Conservation (phyloP, 2,329 filamentous ascomycete genomes). For the Raffaelea ambrosiae region DNA sequence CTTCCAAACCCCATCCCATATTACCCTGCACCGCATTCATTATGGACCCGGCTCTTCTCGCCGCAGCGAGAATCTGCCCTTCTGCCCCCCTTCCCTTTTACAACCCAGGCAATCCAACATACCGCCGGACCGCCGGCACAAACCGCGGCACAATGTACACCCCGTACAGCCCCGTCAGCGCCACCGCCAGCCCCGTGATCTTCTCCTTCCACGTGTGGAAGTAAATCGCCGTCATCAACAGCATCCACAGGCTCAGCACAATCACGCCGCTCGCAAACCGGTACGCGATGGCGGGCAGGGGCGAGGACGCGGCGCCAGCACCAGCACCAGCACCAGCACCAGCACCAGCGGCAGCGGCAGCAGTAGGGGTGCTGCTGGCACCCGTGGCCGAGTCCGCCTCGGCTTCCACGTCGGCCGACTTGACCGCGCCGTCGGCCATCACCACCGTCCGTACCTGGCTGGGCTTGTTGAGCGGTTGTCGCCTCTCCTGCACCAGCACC, state of each 20-base stretch:
- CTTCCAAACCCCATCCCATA: too few relatives aligned
- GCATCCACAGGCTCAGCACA: conserved; percentile 80
- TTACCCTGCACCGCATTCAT: neutral
- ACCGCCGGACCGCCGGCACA: conserved; percentile 33
- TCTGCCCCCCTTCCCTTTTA: too few relatives aligned
- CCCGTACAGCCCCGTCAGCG: conserved; percentile 35
- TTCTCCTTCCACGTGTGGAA: conserved; percentile 99
- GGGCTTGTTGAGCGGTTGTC: conserved; percentile 20
- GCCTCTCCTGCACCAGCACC: conserved; percentile 34
- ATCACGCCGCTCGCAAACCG: conserved; percentile 54
- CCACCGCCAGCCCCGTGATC: conserved; percentile 46
- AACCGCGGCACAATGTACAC: conserved; percentile 45
- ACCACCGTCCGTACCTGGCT: conserved; percentile 41
- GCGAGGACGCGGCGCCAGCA: neutral
- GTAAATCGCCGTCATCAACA: conserved; percentile 96
- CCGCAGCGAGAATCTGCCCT: too few relatives aligned
- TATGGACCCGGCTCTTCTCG: too few relatives aligned
- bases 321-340: too few relatives aligned
- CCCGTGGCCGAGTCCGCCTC: conserved; percentile 19
- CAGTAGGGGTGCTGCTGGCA: neutral
- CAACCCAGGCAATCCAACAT: conserved; percentile 44
- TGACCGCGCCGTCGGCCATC: conserved; percentile 57
- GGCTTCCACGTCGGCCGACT: conserved; percentile 45
- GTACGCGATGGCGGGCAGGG: conserved; percentile 8
- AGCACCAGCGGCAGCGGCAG: neutral